Conservation (phyloP, 2,329 filamentous ascomycete genomes). For the Trichoderma sp. region DNA sequence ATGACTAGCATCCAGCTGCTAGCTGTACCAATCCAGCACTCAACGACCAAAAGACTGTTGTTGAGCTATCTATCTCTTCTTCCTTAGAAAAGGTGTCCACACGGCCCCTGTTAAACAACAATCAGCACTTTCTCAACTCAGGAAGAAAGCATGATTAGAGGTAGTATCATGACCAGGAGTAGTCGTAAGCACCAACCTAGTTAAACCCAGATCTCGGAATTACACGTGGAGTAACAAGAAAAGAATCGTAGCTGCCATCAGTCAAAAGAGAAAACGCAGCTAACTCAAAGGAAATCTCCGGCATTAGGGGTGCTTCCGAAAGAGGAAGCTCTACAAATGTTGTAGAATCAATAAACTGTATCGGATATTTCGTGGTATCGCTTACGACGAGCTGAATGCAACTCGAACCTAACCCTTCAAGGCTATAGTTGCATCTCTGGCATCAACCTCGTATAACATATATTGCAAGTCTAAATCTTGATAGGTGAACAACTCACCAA, state of each 20-base stretch:
- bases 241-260: background rate
- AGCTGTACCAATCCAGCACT: background rate
- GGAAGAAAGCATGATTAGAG: background rate
- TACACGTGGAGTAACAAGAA: background rate
- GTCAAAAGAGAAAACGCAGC: background rate
- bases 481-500: background rate
- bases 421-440: background rate
- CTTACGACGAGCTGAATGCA: background rate
- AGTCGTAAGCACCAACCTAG: background rate
- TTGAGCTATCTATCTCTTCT: no score
- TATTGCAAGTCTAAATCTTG: background rate
- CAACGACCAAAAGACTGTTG: background rate
- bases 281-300: background rate
- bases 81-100: no score
- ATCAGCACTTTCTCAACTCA: no score
- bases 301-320: background rate
- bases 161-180: background rate
- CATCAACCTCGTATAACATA: background rate
- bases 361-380: background rate
- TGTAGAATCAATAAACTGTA: background rate
- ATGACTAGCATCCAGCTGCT: background rate
- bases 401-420: background rate
- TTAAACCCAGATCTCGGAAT: background rate
- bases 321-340: background rate
- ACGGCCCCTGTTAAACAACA: no score